These are phyloP conservation scores for Plasmopara halstedii DNA, from an alignment of 352 stramenopile species.

Conservation along the genomic window DNA sequence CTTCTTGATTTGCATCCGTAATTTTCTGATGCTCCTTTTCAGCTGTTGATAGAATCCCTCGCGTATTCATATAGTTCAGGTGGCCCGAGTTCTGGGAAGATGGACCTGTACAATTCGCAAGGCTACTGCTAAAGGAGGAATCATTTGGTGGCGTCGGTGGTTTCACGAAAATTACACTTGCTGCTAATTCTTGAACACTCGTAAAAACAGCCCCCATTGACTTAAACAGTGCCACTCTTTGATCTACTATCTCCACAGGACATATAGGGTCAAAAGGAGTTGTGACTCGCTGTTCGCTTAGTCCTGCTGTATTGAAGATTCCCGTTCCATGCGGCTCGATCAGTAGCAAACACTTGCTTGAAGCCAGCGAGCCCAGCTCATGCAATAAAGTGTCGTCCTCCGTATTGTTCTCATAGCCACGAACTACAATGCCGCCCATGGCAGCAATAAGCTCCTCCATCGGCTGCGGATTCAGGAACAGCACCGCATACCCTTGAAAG, in stretches of 20 bases:
- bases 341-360: constrained; percentile 47
- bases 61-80: constrained; percentile 59
- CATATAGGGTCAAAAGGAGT: constrained; percentile 3
- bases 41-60: constrained; percentile 9
- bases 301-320: constrained; percentile 45
- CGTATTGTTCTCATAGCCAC: constrained; percentile 44
- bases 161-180: constrained; percentile 79
- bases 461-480: constrained; percentile 63
- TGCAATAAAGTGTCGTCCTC: constrained; percentile 53
- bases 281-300: constrained; percentile 33
- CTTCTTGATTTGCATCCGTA: constrained; percentile 9
- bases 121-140: constrained; percentile 54
- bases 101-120: constrained; percentile 44
- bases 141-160: constrained; percentile 42
- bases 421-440: constrained; percentile 63
- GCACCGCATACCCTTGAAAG: constrained; percentile 58
- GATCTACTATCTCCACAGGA: constrained; percentile 34
- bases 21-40: constrained; percentile 13
- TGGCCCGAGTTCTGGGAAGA: constrained; percentile 51
- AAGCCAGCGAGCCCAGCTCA: constrained; percentile 41
- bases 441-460: constrained; percentile 73
- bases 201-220: constrained; percentile 59
- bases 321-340: constrained; percentile 47
- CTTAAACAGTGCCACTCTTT: constrained; percentile 50
- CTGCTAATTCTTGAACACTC: constrained; percentile 73